A percentile compares a stretch with the other conserved stretches of the same genome.
Conservation (phyloP, 2,329 filamentous ascomycete species). For the Hansfordia pulvinata region DNA sequence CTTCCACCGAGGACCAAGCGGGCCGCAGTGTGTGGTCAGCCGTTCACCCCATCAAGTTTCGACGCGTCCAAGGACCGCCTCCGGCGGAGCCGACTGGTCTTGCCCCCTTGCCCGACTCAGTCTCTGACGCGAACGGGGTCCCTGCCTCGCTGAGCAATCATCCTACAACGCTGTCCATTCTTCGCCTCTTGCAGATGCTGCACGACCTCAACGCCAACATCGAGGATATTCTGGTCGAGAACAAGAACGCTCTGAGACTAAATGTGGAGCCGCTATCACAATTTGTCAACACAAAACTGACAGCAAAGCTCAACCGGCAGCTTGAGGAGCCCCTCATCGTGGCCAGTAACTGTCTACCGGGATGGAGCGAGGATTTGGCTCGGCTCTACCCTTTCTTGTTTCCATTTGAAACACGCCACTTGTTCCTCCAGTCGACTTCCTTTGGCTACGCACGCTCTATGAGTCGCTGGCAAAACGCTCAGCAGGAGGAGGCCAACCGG, state of each 20-base stretch:
- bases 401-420: conserved; percentile 90
- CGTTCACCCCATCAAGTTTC: conserved; percentile 85
- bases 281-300: conserved; percentile 97
- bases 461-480: conserved; percentile 91
- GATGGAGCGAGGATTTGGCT: conserved; percentile 90
- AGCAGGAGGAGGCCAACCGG: conserved; percentile 66
- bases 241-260: conserved; percentile 55
- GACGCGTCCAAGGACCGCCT: conserved; percentile 70
- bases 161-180: conserved; percentile 72
- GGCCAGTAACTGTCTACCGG: conserved; percentile 88
- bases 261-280: conserved; percentile 77
- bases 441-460: conserved; percentile 97
- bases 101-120: conserved; percentile 33
- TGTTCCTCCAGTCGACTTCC: conserved; percentile 95
- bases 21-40: conserved; percentile 78
- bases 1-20: conserved; percentile 45
- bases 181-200: conserved; percentile 76
- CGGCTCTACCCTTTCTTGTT: conserved; percentile 93
- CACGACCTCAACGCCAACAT: conserved; percentile 89
- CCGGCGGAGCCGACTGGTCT: conserved; percentile 58
- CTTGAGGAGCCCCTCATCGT: conserved; percentile 94
- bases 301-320: conserved; percentile 92
- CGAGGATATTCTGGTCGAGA: conserved; percentile 76
- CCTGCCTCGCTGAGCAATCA: conserved; percentile 73
- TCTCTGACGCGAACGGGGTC: conserved; percentile 40